Evolutionary conservation across 345 rosid species (phyloP), one percentile per base, ranked within the genome.

Genomic region (Moricandia moricandioides): DNA sequence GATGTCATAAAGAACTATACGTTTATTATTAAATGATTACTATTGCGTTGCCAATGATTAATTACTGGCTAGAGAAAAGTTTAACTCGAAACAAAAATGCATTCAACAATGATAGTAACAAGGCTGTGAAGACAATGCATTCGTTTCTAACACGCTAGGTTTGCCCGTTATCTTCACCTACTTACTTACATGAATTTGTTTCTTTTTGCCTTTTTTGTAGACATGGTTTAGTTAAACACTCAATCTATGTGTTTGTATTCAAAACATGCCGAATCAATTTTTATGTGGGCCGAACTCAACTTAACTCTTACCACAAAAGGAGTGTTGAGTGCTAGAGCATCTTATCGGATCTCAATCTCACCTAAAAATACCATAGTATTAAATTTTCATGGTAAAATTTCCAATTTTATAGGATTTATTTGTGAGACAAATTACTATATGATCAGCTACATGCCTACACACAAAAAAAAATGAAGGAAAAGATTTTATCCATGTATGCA

Each of bases 191-290:
- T 34, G 29, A 14, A 10, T 52, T 31, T 12, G 24, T 13, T 61
- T 16, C 10, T 21, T 21, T 8, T 1, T 72, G 4, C 56, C 69
- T 63, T 51, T 51, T 62, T 73, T 13, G 2, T 35, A 62, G 58
- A 70, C 71, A 77, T 43, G 67, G 8, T 77, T 64, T 77, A 65
- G 80, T 65, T 71, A 57, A 65, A 65, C 80, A 77, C 80, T 64
- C 76, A 67, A 70, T 70, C 76, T 71, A 16, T 62, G 62, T 51
- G 27, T 75, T 59, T 16, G n/a, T 18, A n/a, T 43, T 43, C 52
- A 75, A 17, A 18, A 31, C 74, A 62, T 62, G 40, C 70, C 74
- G 59, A 69, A 39, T 76, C 62, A 14, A 34, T 24, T 24, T 67
- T 29, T 14, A 3, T 58, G 29, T 67, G 72, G 73, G 62, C 61